These are phyloP conservation scores for Phytophthora palmivora DNA, from an alignment of 352 stramenopile species.

Conservation along the genomic window DNA sequence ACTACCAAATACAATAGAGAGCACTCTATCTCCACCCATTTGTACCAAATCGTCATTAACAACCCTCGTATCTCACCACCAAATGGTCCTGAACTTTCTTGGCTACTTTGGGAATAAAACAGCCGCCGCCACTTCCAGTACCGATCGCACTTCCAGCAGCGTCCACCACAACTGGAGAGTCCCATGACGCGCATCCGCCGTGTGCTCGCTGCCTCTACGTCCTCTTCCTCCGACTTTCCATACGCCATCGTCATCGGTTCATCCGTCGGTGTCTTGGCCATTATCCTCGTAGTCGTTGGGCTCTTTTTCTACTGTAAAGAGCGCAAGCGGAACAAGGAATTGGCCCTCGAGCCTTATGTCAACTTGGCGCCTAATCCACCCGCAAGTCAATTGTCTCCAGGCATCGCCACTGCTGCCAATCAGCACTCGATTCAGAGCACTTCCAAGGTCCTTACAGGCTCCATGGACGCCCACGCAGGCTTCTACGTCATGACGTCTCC, in stretches of 20 bases:
- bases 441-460: constrained; percentile 11
- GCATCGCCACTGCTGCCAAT: constrained; percentile 31
- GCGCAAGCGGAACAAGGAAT: constrained; percentile 33
- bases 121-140: constrained; percentile 7
- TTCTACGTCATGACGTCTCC: constrained; percentile 50
- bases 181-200: constrained; percentile 13
- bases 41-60: background rate
- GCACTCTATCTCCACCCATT: background rate
- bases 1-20: no score
- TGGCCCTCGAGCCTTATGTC: constrained; percentile 42
- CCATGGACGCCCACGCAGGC: constrained; percentile 21
- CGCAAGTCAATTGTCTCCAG: constrained; percentile 31
- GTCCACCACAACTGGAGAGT: constrained; percentile 27
- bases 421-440: constrained; percentile 4
- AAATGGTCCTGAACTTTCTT: constrained; percentile 16
- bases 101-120: constrained; percentile 12
- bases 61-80: constrained; percentile 11
- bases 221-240: constrained; percentile 28
- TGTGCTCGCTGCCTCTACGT: background rate
- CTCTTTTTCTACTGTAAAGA: constrained; percentile 35
- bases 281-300: constrained; percentile 34
- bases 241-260: constrained; percentile 39
- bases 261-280: constrained; percentile 35
- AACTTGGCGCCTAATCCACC: constrained; percentile 36
- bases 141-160: constrained; percentile 18